Evolutionary conservation across 306 rosid species (phyloP), one percentile per base, ranked within the genome.

Genomic region (Aeschynomene evenia): DNA sequence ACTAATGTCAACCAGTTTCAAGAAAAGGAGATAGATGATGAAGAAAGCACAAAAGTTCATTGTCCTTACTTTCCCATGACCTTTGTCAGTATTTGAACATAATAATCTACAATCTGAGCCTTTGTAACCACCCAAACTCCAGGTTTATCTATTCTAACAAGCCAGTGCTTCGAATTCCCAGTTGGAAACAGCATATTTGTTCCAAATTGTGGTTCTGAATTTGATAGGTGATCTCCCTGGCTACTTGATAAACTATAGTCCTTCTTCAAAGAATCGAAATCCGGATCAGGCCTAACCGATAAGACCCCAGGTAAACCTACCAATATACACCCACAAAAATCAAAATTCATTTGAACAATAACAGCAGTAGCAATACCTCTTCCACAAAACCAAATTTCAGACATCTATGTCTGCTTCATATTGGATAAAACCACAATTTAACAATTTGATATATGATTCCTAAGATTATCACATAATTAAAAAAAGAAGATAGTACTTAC

Each of bases 61-160:
- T 12, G 29, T 7, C 46, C 96, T 82, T 75, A 92, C 96, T 88
- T 88, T 66, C 93, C 96, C 80, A 90, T 51, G 71, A 90, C 89
- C 80, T 90, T 90, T 56, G 90, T 80, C 71, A 90, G 82, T 52
- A 90, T 78, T 70, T 85, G 96, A 34, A 83, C 93, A 86, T 86
- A 88, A 58, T 76, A 81, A 76, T 93, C 98, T 36, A 90, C 97
- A 81, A 90, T 83, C 70, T 93, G 98, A 4, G 98, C 97, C 82
- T 90, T 93, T 65, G 96, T 83, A 78, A 93, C 94, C 31, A 88
- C 90, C 70, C 85, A 90, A 66, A 90, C 78, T 39, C 83, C 91
- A 2, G 94, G 97, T 56, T 82, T 93, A 58, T 82, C 87, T 80
- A 90, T 85, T 74, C 81, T 80, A 73, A 90, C 96, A 71, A 93